These are phyloP conservation scores for Xylaria curta DNA, from an alignment of 495 filamentous ascomycete species.

Conservation along the genomic window DNA sequence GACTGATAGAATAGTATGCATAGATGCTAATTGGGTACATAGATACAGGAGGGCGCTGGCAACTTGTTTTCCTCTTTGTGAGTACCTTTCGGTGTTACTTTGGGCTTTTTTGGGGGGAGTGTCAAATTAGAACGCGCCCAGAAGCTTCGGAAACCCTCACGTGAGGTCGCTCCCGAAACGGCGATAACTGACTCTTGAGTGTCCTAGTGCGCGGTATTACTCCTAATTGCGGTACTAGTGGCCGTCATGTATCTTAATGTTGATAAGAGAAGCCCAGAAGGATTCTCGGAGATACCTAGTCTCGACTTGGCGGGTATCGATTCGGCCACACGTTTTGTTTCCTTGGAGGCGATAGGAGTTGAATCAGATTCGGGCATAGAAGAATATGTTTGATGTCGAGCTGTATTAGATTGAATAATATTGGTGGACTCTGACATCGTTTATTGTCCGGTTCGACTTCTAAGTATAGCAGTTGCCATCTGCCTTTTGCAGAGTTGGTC, in stretches of 20 bases:
- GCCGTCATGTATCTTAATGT: slow-evolving; percentile 25
- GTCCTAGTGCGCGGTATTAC: slow-evolving; percentile 30
- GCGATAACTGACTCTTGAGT: neutral
- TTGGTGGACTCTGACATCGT: neutral
- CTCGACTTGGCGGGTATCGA: slow-evolving; percentile 3
- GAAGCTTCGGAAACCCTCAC: neutral
- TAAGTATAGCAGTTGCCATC: neutral
- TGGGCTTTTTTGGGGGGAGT: neutral
- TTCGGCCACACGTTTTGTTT: neutral
- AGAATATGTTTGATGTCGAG: neutral
- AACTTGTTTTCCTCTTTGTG: slow-evolving; percentile 33
- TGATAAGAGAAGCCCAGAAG: neutral
- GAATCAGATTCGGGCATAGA: slow-evolving; percentile 2
- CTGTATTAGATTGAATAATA: neutral
- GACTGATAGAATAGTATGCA: neutral
- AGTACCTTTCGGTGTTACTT: neutral
- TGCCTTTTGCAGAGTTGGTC: neutral
- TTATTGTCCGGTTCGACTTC: neutral
- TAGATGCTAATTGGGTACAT: slow-evolving; percentile 6
- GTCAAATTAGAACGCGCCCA: neutral
- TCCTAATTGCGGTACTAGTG: slow-evolving; percentile 32
- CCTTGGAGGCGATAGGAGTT: neutral
- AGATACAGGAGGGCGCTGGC: slow-evolving; percentile 27
- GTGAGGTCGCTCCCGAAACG: neutral
- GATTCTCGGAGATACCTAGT: slow-evolving; percentile 13